A percentile compares a stretch with the other conserved stretches of the same genome.
These are phyloP conservation scores for Scheffersomyces cryptocercus DNA, from an alignment of 1,139 yeast genomes.

Conservation along the genomic window DNA sequence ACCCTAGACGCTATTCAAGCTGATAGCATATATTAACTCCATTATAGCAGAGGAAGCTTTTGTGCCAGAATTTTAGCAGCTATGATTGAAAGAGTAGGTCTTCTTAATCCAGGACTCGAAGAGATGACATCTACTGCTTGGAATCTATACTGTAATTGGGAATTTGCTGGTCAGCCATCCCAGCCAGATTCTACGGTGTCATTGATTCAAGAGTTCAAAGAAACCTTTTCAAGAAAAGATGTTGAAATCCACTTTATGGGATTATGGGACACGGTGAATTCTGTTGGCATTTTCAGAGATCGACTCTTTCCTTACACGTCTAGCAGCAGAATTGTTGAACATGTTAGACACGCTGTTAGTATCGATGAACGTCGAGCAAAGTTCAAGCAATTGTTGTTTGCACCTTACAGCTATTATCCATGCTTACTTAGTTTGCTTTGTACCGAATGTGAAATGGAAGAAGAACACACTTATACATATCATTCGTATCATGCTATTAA, in stretches of 20 bases:
- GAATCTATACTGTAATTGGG: conserved; percentile 63
- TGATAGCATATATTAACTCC: conserved; percentile 4
- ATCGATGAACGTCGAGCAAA: conserved; percentile 65
- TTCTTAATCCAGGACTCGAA: conserved; percentile 53
- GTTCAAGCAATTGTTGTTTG: conserved; percentile 56
- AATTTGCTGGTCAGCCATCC: conserved; percentile 57
- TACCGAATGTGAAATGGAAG: conserved; percentile 1
- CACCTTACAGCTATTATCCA: conserved; percentile 39
- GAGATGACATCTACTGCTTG: conserved; percentile 59
- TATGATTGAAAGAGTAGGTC: conserved; percentile 62
- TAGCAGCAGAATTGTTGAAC: conserved; percentile 50
- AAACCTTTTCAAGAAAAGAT: conserved; percentile 47
- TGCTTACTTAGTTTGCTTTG: conserved; percentile 24
- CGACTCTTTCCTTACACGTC: conserved; percentile 58
- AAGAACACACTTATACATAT: background rate
- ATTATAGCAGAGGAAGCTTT: conserved; percentile 60
- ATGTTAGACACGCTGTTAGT: conserved; percentile 65
- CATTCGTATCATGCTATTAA: too few species aligned
- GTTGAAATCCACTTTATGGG: conserved; percentile 60
- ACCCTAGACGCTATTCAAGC: too few species aligned
- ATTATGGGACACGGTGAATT: conserved; percentile 65
- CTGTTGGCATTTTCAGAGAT: conserved; percentile 60
- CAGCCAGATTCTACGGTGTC: conserved; percentile 39
- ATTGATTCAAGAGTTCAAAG: conserved; percentile 51
- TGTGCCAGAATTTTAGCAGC: conserved; percentile 63